Conservation (phyloP, 768 basidiomycete genomes). For the Lactarius deliciosus region DNA sequence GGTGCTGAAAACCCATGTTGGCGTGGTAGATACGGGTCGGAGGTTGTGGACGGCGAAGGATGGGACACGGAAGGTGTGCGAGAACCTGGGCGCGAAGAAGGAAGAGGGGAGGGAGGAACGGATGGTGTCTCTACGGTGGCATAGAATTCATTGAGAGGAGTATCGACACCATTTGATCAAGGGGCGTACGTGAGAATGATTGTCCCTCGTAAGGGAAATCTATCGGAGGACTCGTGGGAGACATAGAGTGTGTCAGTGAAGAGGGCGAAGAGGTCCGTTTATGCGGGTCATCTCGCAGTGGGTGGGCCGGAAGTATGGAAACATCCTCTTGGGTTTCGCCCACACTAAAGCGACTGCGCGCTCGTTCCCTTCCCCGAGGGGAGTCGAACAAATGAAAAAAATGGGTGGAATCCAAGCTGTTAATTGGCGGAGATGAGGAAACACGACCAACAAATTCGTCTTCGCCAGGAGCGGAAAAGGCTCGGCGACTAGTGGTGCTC, state of each 20-base stretch:
- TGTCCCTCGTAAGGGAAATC: constrained; percentile 9
- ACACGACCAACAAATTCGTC: constrained; percentile 39
- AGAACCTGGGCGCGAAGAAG: not conserved
- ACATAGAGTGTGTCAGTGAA: not conserved
- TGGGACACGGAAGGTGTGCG: not conserved
- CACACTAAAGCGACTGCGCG: constrained; percentile 32
- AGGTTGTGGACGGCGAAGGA: constrained; percentile 1
- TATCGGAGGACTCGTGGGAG: not conserved
- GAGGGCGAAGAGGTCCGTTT: not conserved
- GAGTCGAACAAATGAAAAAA: not conserved
- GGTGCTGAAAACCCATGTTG: not conserved
- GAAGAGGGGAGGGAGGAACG: not conserved
- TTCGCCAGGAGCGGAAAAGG: constrained; percentile 45
- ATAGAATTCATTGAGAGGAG: constrained; percentile 3
- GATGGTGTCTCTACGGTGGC: not conserved
- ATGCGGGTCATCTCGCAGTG: not conserved
- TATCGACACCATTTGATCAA: not conserved
- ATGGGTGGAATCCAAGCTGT: not conserved
- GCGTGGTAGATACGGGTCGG: not conserved
- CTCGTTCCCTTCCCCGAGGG: constrained; percentile 27
- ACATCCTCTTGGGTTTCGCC: constrained; percentile 31
- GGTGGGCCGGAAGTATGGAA: not conserved
- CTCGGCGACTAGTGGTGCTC: constrained; percentile 44
- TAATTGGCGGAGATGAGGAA: constrained; percentile 9
- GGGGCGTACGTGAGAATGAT: constrained; percentile 14